Conservation (phyloP, 352 stramenopile genomes). For the Globisporangium middletonii region DNA sequence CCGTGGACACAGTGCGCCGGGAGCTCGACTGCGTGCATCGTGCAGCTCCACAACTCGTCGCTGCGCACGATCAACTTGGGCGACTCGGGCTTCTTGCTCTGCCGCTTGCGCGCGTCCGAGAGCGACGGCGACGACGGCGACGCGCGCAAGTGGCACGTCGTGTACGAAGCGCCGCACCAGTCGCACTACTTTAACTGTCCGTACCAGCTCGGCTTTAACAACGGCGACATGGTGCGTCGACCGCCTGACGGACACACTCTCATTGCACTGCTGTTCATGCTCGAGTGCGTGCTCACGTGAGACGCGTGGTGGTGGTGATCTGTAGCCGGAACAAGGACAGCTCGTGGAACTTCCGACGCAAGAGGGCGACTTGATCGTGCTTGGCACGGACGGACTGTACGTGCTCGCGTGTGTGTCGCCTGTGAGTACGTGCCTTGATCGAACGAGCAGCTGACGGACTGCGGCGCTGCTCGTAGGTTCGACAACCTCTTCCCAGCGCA, state of each 20-base stretch:
- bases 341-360: slow-evolving; percentile 80
- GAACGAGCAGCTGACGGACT: not conserved
- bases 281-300: slow-evolving; percentile 2
- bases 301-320: slow-evolving; percentile 1
- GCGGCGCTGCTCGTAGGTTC: slow-evolving; percentile 49
- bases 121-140: slow-evolving; percentile 12
- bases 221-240: slow-evolving; percentile 76
- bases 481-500: slow-evolving; percentile 93
- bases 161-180: slow-evolving; percentile 89
- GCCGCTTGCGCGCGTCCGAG: slow-evolving; percentile 39
- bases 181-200: slow-evolving; percentile 97
- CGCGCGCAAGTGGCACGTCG: slow-evolving; percentile 58
- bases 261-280: not conserved
- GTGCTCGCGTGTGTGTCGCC: slow-evolving; percentile 15
- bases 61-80: slow-evolving; percentile 91
- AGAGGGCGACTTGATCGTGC: slow-evolving; percentile 89
- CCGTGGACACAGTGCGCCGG: slow-evolving; percentile 40
- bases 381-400: slow-evolving; percentile 92
- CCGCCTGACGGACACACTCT: not conserved
- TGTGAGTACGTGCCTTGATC: not conserved
- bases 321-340: slow-evolving; percentile 85
- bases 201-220: slow-evolving; percentile 89
- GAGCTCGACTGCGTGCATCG: slow-evolving; percentile 81
- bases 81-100: slow-evolving; percentile 92
- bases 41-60: slow-evolving; percentile 53